Evolutionary conservation across 2,329 filamentous ascomycete genomes (phyloP), one percentile per base, ranked within the genome.

Genomic region (Annulohypoxylon truncatum): DNA sequence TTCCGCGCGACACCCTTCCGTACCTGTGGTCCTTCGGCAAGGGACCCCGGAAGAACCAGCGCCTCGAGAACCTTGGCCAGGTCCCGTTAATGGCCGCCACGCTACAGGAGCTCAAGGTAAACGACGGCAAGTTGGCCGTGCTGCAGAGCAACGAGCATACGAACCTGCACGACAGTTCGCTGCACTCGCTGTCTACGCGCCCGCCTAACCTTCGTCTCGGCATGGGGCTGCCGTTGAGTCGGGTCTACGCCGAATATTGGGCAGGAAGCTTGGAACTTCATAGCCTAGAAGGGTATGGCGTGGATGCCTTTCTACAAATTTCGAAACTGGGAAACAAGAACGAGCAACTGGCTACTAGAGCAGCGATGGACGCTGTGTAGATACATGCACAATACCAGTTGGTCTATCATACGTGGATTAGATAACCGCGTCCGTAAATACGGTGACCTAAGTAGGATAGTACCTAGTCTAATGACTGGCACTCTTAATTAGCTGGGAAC

Each of bases 211-310:
- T 98, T 66, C 88, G 93, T 9, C 84, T 99, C 1, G 96, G 96
- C 3, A 97, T 99, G 86, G 96, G 96, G 1, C 80, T 99, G 54
- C 96, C 96, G 0, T 90, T 99, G 81, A 97, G 94, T 74, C 88
- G 93, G 67, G 92, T 98, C 2, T 99, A 98, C 79, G 94, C 95
- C 26, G 95, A 98, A 79, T 98, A 98, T 79, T 99, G 96, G 96
- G 96, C 96, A 2, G 96, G 96, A 22, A 96, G 88, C 73, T 82
- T 99, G 7, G 92, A 97, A 74, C 79, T 98, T 63, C 95, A 98
- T 77, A 97, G 92, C 75, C 82, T 99, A 6, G 95, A 97, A 76
- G 96, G 96, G 0, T 98, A 97, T 77, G 96, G 96, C 12, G 93
- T 96, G 5, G 96, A 99, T 81, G 94, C 92, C 0, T 99, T 99